Percentiles rank a stretch among this genome's conserved stretches.
Conservation (phyloP, 192 early-diverging fungal species). For the Coemansia sp. region DNA sequence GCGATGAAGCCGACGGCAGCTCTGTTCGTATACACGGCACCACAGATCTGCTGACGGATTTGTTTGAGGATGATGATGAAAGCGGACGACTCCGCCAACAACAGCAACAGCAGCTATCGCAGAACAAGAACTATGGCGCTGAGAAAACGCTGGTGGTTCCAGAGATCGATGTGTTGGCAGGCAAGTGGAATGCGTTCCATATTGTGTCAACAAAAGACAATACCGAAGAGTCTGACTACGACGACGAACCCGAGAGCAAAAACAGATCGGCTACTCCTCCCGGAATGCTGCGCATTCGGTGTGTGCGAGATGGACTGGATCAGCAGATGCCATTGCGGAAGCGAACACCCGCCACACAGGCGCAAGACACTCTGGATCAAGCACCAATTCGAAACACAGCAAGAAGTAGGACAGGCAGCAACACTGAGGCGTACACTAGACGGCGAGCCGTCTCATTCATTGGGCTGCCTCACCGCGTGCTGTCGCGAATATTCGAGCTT, state of each 20-base stretch:
- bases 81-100: conserved; percentile 7
- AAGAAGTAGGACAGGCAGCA: not conserved
- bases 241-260: not conserved
- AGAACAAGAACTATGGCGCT: not conserved
- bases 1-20: conserved; percentile 1
- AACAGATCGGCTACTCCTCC: conserved; percentile 21
- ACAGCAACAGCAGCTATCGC: not conserved
- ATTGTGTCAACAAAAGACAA: not conserved
- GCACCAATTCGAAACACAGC: not conserved
- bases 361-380: not conserved
- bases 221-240: not conserved
- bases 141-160: conserved; percentile 20
- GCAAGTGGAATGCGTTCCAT: conserved; percentile 25
- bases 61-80: conserved; percentile 7
- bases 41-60: not conserved
- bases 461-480: conserved; percentile 25
- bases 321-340: conserved; percentile 14
- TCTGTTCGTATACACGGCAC: not conserved
- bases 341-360: conserved; percentile 10
- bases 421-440: not conserved
- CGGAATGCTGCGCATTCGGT: conserved; percentile 26
- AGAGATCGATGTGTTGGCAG: conserved; percentile 36
- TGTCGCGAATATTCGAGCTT: conserved; percentile 21
- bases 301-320: not conserved
- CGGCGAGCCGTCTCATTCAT: conserved; percentile 13